These are phyloP conservation scores for Globisporangium sylvaticum DNA, from an alignment of 352 stramenopile species.

Conservation along the genomic window DNA sequence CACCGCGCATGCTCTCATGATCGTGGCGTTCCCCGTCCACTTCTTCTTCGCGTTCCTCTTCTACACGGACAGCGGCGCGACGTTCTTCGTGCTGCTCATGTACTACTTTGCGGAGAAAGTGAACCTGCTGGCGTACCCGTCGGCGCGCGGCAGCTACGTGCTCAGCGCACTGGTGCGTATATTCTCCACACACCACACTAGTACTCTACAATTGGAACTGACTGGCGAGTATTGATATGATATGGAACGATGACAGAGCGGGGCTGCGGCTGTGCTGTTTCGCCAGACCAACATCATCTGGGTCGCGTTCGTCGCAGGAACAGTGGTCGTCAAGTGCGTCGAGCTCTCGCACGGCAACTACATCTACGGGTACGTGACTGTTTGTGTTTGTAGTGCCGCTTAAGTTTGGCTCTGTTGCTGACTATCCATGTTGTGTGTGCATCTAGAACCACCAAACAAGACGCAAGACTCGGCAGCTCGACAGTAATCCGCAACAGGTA, in stretches of 20 bases:
- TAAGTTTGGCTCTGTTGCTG: not conserved
- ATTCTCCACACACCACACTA: not conserved
- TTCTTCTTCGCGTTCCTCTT: constrained; percentile 90
- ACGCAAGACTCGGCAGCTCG: constrained; percentile 14
- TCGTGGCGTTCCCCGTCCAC: constrained; percentile 75
- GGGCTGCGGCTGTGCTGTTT: constrained; percentile 73
- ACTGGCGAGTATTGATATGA: not conserved
- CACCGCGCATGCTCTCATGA: constrained; percentile 60
- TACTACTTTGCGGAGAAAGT: constrained; percentile 55
- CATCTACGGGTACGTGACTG: constrained; percentile 60
- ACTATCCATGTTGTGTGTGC: not conserved
- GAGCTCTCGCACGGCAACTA: constrained; percentile 59
- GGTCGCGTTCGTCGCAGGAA: constrained; percentile 84
- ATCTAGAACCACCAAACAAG: constrained; percentile 35
- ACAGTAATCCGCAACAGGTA: constrained; percentile 34
- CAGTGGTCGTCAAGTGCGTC: constrained; percentile 58
- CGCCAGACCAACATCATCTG: constrained; percentile 91
- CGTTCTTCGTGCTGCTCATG: constrained; percentile 89
- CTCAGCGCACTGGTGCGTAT: constrained; percentile 51
- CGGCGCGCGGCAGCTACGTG: constrained; percentile 36
- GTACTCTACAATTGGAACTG: not conserved
- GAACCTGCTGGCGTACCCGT: constrained; percentile 34
- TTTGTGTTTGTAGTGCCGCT: not conserved
- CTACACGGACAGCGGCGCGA: constrained; percentile 86
- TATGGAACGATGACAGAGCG: constrained; percentile 38